Conservation (phyloP, 257 asterid species). For the Fraxinus anomala region DNA sequence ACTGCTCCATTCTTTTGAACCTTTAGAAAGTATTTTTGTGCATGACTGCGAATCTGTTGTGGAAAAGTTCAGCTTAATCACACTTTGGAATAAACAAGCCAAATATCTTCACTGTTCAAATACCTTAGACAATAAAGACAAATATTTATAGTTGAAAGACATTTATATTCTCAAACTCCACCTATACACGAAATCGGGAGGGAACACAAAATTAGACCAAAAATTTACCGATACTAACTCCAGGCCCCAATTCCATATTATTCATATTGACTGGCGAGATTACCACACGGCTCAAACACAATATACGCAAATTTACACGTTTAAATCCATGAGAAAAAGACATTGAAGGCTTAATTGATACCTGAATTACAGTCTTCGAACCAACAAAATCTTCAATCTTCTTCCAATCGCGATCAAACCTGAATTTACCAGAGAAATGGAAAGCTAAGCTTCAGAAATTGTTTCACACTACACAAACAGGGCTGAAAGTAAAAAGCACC, state of each 20-base stretch:
- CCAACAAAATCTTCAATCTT: conserved; percentile 92
- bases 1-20: conserved; percentile 91
- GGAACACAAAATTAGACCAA: neutral
- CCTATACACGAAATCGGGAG: conserved; percentile 7
- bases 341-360: conserved; percentile 25
- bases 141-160: conserved; percentile 8
- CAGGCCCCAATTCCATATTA: conserved; percentile 15
- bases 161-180: conserved; percentile 14
- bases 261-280: conserved; percentile 7
- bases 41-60: conserved; percentile 92
- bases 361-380: conserved; percentile 97
- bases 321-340: neutral
- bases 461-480: neutral
- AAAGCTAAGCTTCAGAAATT: conserved; percentile 36
- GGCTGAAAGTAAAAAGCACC: neutral
- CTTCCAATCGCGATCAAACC: conserved; percentile 99
- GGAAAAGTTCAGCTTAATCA: conserved; percentile 13
- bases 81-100: conserved; percentile 18
- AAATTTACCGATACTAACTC: neutral
- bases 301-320: neutral
- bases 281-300: conserved; percentile 12
- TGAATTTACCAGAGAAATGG: conserved; percentile 37
- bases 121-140: conserved; percentile 9
- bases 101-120: neutral
- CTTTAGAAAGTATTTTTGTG: conserved; percentile 91